phyloP scores from a whole-genome alignment of 768 basidiomycete genomes.

The Nidularia pulvinata region DNA sequence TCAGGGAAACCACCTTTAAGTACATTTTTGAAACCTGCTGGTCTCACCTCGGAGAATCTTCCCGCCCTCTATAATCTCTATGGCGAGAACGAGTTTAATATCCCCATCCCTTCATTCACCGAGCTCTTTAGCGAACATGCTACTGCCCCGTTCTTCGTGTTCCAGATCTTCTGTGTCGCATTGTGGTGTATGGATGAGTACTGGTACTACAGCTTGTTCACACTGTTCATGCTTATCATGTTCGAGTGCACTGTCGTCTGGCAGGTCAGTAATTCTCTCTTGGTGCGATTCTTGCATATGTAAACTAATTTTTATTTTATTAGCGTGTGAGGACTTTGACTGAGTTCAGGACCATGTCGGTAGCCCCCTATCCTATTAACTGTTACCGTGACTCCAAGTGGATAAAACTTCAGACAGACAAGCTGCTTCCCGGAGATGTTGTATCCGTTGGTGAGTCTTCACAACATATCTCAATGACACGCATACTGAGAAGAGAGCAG shows the following conservation, averaged over 20 bases:
- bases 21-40: constrained; percentile 60
- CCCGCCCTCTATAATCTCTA: constrained; percentile 64
- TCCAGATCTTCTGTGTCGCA: constrained; percentile 97
- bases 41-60: constrained; percentile 48
- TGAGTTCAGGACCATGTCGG: constrained; percentile 97
- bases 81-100: constrained; percentile 95
- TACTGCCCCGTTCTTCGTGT: constrained; percentile 99
- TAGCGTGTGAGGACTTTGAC: constrained; percentile 92
- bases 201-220: constrained; percentile 98
- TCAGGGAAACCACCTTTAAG: constrained; percentile 67
- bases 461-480: not conserved
- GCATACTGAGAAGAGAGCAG: constrained; percentile 26
- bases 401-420: constrained; percentile 80
- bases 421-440: constrained; percentile 90
- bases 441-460: constrained; percentile 65
- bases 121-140: constrained; percentile 96
- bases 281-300: not conserved
- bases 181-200: constrained; percentile 99
- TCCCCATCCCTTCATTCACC: constrained; percentile 93
- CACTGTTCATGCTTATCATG: constrained; percentile 96
- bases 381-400: constrained; percentile 82
- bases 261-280: constrained; percentile 67
- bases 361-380: constrained; percentile 86
- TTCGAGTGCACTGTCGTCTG: constrained; percentile 99
- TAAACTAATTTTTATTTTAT: constrained; percentile 1